Conservation (phyloP, 2,329 filamentous ascomycete genomes). For the Aspergillus jensenii region DNA sequence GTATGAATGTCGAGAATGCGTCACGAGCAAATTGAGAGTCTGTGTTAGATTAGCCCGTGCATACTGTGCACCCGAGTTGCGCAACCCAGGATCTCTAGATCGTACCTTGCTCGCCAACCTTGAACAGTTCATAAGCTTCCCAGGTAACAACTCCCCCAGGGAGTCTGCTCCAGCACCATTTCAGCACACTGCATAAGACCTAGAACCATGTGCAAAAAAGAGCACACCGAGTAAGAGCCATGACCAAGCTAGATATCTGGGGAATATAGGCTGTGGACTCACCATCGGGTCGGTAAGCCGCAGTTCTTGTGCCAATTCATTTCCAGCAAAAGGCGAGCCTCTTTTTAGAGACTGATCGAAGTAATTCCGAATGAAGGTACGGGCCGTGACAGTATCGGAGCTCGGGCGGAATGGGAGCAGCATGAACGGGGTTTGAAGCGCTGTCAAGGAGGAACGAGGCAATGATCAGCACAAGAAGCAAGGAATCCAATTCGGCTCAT, state of each 20-base stretch:
- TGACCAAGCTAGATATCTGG: neutral
- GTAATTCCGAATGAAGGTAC: slow-evolving; percentile 89
- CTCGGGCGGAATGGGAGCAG: slow-evolving; percentile 92
- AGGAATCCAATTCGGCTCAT: slow-evolving; percentile 20
- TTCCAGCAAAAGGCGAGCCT: slow-evolving; percentile 61
- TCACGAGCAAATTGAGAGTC: slow-evolving; percentile 90
- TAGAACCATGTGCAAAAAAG: slow-evolving; percentile 37
- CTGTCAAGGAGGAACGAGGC: slow-evolving; percentile 46
- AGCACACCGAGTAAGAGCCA: slow-evolving; percentile 10
- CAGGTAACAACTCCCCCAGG: slow-evolving; percentile 90
- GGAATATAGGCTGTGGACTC: slow-evolving; percentile 32
- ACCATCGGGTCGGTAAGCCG: slow-evolving; percentile 94
- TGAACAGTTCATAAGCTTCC: slow-evolving; percentile 96
- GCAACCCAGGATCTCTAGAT: slow-evolving; percentile 1
- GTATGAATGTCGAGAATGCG: slow-evolving; percentile 95
- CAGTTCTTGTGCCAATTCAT: slow-evolving; percentile 76
- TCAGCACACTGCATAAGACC: slow-evolving; percentile 90
- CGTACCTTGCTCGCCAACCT: slow-evolving; percentile 84
- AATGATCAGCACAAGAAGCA: slow-evolving; percentile 33
- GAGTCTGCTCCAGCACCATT: slow-evolving; percentile 97
- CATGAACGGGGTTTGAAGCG: slow-evolving; percentile 86
- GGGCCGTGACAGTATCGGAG: slow-evolving; percentile 86
- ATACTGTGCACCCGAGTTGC: neutral
- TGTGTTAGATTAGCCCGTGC: slow-evolving; percentile 41
- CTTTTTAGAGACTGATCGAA: slow-evolving; percentile 70